Conservation (phyloP, 1,284 basidiomycete species). For the Sparassis latifolia region DNA sequence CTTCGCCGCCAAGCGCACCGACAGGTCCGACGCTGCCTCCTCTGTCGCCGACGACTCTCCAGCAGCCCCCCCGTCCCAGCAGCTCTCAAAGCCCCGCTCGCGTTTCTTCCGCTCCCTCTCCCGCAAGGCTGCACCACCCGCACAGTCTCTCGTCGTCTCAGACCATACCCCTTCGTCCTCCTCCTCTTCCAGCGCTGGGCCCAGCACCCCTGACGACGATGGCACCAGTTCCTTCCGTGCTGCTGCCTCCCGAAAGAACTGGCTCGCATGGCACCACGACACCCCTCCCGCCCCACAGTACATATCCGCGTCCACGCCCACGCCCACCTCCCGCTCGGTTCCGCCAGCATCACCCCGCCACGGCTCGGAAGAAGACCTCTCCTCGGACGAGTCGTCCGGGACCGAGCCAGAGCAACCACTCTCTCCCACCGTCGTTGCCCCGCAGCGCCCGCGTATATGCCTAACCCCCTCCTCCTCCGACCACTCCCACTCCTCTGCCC, state of each 20-base stretch:
- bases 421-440: background rate
- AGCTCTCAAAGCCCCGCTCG: slow-evolving; percentile 17
- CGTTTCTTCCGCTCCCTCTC: slow-evolving; percentile 27
- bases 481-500: slow-evolving; percentile 6
- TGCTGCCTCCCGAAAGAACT: slow-evolving; percentile 1
- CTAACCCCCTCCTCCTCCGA: slow-evolving; percentile 3
- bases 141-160: slow-evolving; percentile 15
- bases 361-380: background rate
- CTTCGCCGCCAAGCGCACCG: slow-evolving; percentile 45
- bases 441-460: background rate
- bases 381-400: background rate
- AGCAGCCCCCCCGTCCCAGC: slow-evolving; percentile 6
- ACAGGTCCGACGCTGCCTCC: slow-evolving; percentile 34
- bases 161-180: slow-evolving; percentile 30
- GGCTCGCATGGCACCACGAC: slow-evolving; percentile 6
- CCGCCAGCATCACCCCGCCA: background rate
- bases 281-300: slow-evolving; percentile 5
- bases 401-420: background rate
- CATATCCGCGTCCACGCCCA: slow-evolving; percentile 1
- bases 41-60: slow-evolving; percentile 15
- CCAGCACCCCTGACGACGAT: slow-evolving; percentile 59
- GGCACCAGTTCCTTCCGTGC: slow-evolving; percentile 30
- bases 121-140: slow-evolving; percentile 18
- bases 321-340: slow-evolving; percentile 4
- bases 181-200: slow-evolving; percentile 50